These are phyloP conservation scores for Metschnikowia baotianmanensis DNA, from an alignment of 805 yeast species.

Conservation along the genomic window DNA sequence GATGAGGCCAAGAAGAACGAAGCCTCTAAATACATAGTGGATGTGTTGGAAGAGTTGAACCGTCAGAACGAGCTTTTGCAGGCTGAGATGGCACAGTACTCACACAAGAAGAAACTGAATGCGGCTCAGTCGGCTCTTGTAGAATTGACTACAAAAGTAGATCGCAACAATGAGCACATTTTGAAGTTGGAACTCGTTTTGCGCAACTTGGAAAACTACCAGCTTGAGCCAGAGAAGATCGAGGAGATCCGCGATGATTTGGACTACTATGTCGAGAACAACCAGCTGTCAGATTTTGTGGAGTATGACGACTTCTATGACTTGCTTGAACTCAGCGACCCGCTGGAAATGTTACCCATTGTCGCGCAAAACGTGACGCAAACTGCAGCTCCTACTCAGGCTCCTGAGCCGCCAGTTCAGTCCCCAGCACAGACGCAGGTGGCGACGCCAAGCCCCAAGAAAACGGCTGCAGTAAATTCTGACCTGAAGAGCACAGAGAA, in stretches of 20 bases:
- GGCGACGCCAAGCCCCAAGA: conserved; percentile 10
- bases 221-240: conserved; percentile 71
- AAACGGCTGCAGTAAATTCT: not conserved
- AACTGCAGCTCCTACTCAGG: not conserved
- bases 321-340: conserved; percentile 66
- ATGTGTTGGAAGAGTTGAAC: conserved; percentile 73
- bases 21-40: conserved; percentile 64
- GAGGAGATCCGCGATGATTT: conserved; percentile 83
- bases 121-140: conserved; percentile 59
- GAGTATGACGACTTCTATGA: conserved; percentile 94
- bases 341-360: conserved; percentile 9
- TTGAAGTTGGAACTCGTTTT: conserved; percentile 74
- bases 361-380: not conserved
- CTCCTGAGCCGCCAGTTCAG: not conserved
- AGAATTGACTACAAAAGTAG: conserved; percentile 60
- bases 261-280: conserved; percentile 88
- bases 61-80: conserved; percentile 79
- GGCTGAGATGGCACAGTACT: conserved; percentile 50
- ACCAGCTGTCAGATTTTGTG: conserved; percentile 88
- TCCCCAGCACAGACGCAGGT: not conserved
- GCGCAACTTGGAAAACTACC: conserved; percentile 69
- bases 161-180: conserved; percentile 77
- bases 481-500: not conserved
- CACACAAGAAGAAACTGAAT: conserved; percentile 50
- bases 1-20: conserved; percentile 77